Evolutionary conservation across 768 basidiomycete species (phyloP).

Genomic region (Xerocomus spinulosus): DNA sequence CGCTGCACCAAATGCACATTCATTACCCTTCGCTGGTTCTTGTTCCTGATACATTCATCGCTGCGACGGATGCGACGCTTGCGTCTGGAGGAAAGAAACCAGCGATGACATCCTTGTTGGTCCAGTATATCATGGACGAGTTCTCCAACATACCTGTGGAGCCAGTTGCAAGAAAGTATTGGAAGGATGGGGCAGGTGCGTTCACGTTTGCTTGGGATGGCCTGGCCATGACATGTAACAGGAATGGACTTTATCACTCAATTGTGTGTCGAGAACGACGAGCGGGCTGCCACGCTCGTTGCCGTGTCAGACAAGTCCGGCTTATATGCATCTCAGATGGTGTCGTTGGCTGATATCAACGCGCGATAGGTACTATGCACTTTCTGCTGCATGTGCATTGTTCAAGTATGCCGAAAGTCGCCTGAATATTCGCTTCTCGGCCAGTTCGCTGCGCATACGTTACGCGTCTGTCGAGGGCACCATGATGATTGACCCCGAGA

Average conservation of each 20-base stretch:
- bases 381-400: conserved; percentile 80
- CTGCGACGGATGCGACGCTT: conserved; percentile 47
- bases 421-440: conserved; percentile 66
- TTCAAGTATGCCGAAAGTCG: conserved; percentile 79
- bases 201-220: not conserved
- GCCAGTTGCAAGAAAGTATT: conserved; percentile 72
- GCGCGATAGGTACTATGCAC: conserved; percentile 70
- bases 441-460: conserved; percentile 64
- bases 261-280: conserved; percentile 75
- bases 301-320: conserved; percentile 73
- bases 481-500: conserved; percentile 92
- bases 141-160: conserved; percentile 66
- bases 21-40: conserved; percentile 68
- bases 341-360: conserved; percentile 5
- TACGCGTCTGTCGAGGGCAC: conserved; percentile 84
- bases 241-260: conserved; percentile 78
- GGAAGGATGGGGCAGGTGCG: conserved; percentile 78
- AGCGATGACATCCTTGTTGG: conserved; percentile 53
- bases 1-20: conserved; percentile 78
- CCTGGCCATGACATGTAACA: conserved; percentile 21
- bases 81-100: conserved; percentile 43
- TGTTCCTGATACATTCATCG: conserved; percentile 78
- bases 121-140: conserved; percentile 69
- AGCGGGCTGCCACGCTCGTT: conserved; percentile 73
- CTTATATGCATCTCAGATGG: conserved; percentile 32